Evolutionary conservation across 129 eudicot genomes (phyloP).

Genomic region (Artemisia tridentata): DNA sequence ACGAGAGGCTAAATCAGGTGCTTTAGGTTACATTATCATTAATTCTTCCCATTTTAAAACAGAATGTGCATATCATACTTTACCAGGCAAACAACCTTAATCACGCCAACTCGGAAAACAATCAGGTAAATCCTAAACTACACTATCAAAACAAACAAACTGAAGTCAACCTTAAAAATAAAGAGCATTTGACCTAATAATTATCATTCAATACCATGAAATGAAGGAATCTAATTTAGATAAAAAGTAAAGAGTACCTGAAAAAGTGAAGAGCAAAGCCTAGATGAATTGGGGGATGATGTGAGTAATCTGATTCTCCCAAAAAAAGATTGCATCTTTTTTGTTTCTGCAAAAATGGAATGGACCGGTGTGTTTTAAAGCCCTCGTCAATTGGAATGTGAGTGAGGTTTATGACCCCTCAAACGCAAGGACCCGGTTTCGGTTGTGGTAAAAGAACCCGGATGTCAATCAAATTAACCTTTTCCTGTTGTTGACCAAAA

Average conservation of each 20-base stretch:
- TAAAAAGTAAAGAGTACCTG: slow-evolving; percentile 10
- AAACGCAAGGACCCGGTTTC: too few relatives aligned
- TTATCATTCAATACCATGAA: slow-evolving; percentile 9
- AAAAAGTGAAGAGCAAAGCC: slow-evolving; percentile 19
- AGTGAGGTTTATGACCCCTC: too few relatives aligned
- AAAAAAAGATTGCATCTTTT: slow-evolving; percentile 48
- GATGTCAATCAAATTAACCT: too few relatives aligned
- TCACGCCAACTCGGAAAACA: background rate
- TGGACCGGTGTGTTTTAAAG: too few relatives aligned
- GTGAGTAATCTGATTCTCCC: slow-evolving; percentile 36
- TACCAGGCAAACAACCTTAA: background rate
- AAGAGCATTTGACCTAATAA: background rate
- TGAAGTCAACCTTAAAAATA: too few relatives aligned
- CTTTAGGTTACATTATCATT: too few relatives aligned
- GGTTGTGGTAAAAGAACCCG: too few relatives aligned
- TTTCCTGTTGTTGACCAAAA: too few relatives aligned
- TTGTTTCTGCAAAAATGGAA: slow-evolving; percentile 3
- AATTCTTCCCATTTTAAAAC: too few relatives aligned
- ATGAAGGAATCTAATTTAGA: background rate
- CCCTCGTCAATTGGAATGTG: too few relatives aligned
- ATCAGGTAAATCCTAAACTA: background rate
- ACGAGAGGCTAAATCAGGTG: too few relatives aligned
- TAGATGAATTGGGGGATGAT: slow-evolving; percentile 13
- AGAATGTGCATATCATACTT: too few relatives aligned
- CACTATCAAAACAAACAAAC: background rate